Conservation (phyloP, 2,329 filamentous ascomycete genomes). For the Plectosphaerella sp. region DNA sequence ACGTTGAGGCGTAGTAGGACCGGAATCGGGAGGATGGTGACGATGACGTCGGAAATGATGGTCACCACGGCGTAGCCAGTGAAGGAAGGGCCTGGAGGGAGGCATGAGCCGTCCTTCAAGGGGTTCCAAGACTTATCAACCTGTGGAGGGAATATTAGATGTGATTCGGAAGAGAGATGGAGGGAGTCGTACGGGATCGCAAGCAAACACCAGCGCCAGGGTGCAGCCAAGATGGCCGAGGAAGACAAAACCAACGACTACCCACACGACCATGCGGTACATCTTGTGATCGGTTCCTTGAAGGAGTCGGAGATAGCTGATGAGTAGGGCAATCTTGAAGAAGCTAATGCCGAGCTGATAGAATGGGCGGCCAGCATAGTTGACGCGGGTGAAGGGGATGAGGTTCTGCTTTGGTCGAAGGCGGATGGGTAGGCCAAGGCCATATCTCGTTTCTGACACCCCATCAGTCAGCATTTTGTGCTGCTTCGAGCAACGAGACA, state of each 20-base stretch:
- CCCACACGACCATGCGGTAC: slow-evolving; percentile 41
- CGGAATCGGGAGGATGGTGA: slow-evolving; percentile 46
- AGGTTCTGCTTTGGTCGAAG: slow-evolving; percentile 39
- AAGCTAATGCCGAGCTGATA: slow-evolving; percentile 52
- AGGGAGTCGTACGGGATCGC: slow-evolving; percentile 34
- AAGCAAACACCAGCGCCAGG: slow-evolving; percentile 45
- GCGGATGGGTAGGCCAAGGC: slow-evolving; percentile 41
- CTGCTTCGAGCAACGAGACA: background rate
- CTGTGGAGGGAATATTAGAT: slow-evolving; percentile 10
- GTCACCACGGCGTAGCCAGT: slow-evolving; percentile 47
- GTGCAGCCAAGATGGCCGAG: slow-evolving; percentile 43
- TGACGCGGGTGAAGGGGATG: slow-evolving; percentile 40
- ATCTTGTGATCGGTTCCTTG: slow-evolving; percentile 38
- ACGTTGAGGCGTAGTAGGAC: slow-evolving; percentile 45
- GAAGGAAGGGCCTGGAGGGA: slow-evolving; percentile 42
- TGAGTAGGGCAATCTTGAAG: slow-evolving; percentile 50
- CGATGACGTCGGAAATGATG: slow-evolving; percentile 44
- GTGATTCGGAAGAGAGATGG: background rate
- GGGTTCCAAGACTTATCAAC: slow-evolving; percentile 42
- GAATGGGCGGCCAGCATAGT: slow-evolving; percentile 48
- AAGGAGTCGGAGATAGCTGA: slow-evolving; percentile 48
- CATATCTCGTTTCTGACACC: slow-evolving; percentile 44
- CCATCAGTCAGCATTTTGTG: background rate
- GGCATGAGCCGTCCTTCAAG: slow-evolving; percentile 32
- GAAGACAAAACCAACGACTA: slow-evolving; percentile 36